Evolutionary conservation across 257 asterid genomes (phyloP).

Genomic region (Solanum chiquidenum): DNA sequence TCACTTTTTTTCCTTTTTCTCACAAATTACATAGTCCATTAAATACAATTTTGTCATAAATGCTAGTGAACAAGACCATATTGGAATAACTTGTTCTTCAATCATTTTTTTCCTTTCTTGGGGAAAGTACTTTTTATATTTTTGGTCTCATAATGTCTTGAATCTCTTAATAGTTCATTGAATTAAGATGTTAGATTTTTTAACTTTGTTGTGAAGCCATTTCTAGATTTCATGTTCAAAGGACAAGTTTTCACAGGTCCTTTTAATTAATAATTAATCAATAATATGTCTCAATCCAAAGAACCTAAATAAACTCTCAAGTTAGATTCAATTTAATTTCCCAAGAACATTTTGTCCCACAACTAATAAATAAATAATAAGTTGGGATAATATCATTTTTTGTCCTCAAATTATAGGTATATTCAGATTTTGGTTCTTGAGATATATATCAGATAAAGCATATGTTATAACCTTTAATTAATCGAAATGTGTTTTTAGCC

Average conservation of each 20-base stretch:
- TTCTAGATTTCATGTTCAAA: conserved; percentile 25
- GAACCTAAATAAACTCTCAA: conserved; percentile 14
- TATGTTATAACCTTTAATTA: background rate
- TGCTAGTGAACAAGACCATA: background rate
- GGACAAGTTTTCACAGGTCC: background rate
- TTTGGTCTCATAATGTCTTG: background rate
- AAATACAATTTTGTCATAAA: background rate
- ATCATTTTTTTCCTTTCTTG: conserved; percentile 1
- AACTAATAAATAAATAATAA: background rate
- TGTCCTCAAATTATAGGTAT: background rate
- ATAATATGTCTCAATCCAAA: conserved; percentile 11
- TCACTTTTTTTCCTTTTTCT: background rate
- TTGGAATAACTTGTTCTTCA: background rate
- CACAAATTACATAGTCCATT: background rate
- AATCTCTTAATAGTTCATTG: conserved; percentile 19
- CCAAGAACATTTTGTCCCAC: conserved; percentile 20
- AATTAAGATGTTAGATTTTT: conserved; percentile 13
- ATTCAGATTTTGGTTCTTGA: background rate
- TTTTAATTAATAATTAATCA: background rate
- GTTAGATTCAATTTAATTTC: conserved; percentile 10
- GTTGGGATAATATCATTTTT: background rate
- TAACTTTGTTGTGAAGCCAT: conserved; percentile 19
- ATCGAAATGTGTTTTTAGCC: background rate
- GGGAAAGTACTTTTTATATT: background rate
- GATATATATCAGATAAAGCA: background rate